These are phyloP conservation scores for Aspergillus ochraceoroseus DNA, from an alignment of 2,329 filamentous ascomycete genomes.

Conservation along the genomic window DNA sequence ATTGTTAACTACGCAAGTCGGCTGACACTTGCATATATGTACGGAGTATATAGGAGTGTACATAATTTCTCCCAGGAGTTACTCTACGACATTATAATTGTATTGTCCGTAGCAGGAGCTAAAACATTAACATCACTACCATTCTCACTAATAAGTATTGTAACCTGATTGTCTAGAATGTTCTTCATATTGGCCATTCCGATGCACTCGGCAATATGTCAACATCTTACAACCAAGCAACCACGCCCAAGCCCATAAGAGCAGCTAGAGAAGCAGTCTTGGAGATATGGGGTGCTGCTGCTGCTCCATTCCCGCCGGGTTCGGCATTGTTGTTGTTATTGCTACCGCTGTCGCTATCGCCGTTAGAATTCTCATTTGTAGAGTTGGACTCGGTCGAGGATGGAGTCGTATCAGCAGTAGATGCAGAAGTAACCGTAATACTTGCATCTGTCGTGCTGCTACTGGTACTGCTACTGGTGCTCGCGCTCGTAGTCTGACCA, in stretches of 20 bases:
- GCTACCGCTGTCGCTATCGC: neutral
- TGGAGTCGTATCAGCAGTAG: neutral
- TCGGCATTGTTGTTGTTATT: neutral
- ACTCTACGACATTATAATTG: too few relatives aligned
- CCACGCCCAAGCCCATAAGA: conserved; percentile 22
- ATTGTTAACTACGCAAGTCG: too few relatives aligned
- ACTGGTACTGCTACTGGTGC: neutral
- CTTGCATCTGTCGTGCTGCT: neutral
- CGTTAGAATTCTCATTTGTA: neutral
- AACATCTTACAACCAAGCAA: conserved; percentile 27
- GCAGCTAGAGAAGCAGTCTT: conserved; percentile 21
- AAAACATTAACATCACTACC: too few relatives aligned
- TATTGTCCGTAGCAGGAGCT: too few relatives aligned
- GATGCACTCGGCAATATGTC: neutral
- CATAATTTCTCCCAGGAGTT: too few relatives aligned
- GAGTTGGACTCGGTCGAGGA: conserved; percentile 1
- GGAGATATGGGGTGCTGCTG: conserved; percentile 14
- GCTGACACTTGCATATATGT: too few relatives aligned
- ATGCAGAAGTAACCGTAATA: neutral
- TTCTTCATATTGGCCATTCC: neutral
- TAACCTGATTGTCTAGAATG: too few relatives aligned
- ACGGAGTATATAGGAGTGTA: too few relatives aligned
- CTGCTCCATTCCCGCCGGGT: conserved; percentile 5
- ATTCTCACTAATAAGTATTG: too few relatives aligned
- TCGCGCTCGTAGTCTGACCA: conserved; percentile 21